Base-by-base conservation (phyloP, 352 stramenopile genomes). In the Phytopythium aichiense region DNA sequence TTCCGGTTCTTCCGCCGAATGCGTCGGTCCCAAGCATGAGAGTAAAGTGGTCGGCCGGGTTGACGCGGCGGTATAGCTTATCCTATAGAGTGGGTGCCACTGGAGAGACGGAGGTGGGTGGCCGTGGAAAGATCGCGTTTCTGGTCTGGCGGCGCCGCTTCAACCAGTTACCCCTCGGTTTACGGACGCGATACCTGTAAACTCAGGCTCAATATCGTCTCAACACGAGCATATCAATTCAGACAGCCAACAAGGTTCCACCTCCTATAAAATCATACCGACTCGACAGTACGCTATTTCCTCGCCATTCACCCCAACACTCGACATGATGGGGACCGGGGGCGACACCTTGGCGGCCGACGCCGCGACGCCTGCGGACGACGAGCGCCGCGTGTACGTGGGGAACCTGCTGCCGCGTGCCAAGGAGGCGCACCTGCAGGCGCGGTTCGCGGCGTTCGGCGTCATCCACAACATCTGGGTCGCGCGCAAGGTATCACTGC, bases 391-490 rank as follows among this genome's bases (percentile, higher is more conserved):
- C 58, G 73, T 94, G 40, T 94, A 90, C 64, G 78, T 94, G 43
- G 85, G 84, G 3, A 91, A 92, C 51, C 65, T 94, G 40, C 73
- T 76, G 48, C 76, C 83, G 33, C 87, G 84, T 59, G 85, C 76
- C 20, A 91, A 88, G 49, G 80, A 89, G 35, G 52, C 68, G 42
- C 76, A 94, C 54, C 69, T 94, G 20, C 74, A 84, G 49, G 73
- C 76, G 57, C 70, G 74, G 38, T 89, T 92, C 37, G 64, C 72
- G 25, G 71, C 63, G 13, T 94, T 91, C 59, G 86, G 83, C 38
- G 76, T 75, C 43, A 90, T 94, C 46, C 67, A 84, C 55, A 90
- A 73, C 56, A 73, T 92, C 58, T 91, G 83, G 81, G 72, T 92
- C 40, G 82, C 84, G 55, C 76, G 82, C 54, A 88, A 78, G 70